A percentile compares a stretch with the other conserved stretches of the same genome.
Evolutionary conservation across 176 grass and related monocot species (phyloP).

Genomic region (Tillandsia leiboldiana): DNA sequence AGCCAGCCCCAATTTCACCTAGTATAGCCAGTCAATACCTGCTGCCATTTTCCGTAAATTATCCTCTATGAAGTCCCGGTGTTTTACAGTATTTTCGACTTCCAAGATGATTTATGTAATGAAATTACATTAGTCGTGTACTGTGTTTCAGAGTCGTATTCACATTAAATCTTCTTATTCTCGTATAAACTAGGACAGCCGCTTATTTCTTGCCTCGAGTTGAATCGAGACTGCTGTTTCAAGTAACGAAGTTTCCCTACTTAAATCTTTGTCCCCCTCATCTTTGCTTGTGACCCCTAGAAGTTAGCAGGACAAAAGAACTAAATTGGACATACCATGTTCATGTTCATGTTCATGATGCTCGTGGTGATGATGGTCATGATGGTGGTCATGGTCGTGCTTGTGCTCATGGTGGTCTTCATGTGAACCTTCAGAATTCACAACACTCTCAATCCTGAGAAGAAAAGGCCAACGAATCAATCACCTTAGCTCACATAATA

Average conservation of each 20-base stretch:
- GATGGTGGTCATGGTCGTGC: constrained; percentile 35
- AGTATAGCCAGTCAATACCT: neutral
- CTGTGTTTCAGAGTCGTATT: neutral
- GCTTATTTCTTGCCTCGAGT: too few relatives aligned
- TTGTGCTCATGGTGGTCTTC: constrained; percentile 50
- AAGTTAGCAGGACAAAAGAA: neutral
- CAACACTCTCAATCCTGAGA: constrained; percentile 93
- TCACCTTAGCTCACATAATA: neutral
- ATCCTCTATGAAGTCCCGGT: neutral
- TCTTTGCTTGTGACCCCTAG: neutral
- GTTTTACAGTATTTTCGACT: too few relatives aligned
- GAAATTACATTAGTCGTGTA: too few relatives aligned
- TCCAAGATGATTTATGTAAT: too few relatives aligned
- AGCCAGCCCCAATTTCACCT: neutral
- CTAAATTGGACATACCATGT: constrained; percentile 45
- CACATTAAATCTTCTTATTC: neutral
- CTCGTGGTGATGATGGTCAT: constrained; percentile 45
- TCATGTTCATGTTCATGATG: constrained; percentile 64
- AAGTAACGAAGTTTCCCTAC: too few relatives aligned
- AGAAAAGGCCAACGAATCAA: neutral
- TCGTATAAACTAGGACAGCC: too few relatives aligned
- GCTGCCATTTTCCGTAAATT: constrained; percentile 1
- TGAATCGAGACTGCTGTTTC: too few relatives aligned
- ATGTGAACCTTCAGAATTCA: constrained; percentile 55
- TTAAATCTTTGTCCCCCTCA: too few relatives aligned